Percentiles rank a stretch among this genome's conserved stretches.
Conservation (phyloP, 495 filamentous ascomycete genomes). For the Daldinia childiae region DNA sequence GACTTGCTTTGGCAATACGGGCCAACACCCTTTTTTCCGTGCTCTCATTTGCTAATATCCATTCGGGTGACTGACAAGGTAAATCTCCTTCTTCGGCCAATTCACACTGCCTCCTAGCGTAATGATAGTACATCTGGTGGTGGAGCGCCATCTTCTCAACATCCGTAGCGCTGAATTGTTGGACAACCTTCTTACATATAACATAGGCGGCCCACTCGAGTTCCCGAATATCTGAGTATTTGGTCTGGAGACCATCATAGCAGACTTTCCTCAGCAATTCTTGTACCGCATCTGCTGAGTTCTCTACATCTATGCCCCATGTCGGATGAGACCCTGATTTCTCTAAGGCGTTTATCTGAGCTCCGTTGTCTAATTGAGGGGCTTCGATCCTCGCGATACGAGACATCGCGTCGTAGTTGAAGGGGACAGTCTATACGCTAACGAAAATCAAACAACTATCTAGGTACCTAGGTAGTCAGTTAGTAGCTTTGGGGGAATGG, state of each 20-base stretch:
- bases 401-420: not conserved
- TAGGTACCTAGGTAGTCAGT: too few relatives aligned
- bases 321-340: not conserved
- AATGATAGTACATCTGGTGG: not conserved
- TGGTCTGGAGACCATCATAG: not conserved
- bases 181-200: not conserved
- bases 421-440: not conserved
- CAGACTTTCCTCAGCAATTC: not conserved
- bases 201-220: not conserved
- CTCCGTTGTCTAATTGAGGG: not conserved
- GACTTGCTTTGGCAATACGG: not conserved
- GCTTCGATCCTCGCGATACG: not conserved
- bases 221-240: not conserved
- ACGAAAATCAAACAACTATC: too few relatives aligned
- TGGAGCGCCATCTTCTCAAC: not conserved
- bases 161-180: not conserved
- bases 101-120: not conserved
- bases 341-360: not conserved
- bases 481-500: too few relatives aligned
- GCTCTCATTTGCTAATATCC: not conserved
- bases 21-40: not conserved
- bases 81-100: not conserved
- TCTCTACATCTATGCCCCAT: not conserved
- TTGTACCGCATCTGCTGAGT: not conserved
- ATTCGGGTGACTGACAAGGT: not conserved